Evolutionary conservation across 208 protist species (phyloP), one percentile per base, ranked within the genome.

Genomic region (Wallacemonas sp.): DNA sequence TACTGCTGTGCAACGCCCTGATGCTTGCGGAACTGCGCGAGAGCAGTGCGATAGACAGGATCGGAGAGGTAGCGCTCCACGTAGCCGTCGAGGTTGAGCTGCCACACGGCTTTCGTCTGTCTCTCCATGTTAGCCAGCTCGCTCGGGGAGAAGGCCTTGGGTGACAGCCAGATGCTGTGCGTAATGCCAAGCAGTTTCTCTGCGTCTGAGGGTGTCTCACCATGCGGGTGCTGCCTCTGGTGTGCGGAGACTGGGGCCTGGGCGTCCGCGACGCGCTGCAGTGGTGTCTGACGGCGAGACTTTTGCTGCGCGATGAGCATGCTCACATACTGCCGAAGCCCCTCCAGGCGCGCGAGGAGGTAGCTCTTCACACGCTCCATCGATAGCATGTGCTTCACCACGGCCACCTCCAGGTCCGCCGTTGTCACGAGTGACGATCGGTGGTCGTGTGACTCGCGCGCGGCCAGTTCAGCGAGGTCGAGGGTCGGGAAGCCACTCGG

Each of bases 21-120:
- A 43, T 74, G 78, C 49, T 65, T 65, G 41, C 65, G 72, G 56
- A 84, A 87, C 41, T 71, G 61, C 34, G 62, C 43, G 19, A 75
- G 68, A 11, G 85, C 81, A 23, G 65, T 70, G 8, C 62, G 41
- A 52, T 81, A 84, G 33, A 67, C 62, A n/a, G 75, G 71, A 11
- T 58, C 61, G 2, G 72, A 65, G 54, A 78, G 63, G 69, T 84
- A 91, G 26, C 49, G 44, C 65, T 81, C 78, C 0, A 91, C 74
- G 29, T 88, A 55, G 12, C 65, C 62, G 48, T 88, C 62, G 64
- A 86, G 76, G 55, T 83, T 63, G 17, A 70, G 72, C 16, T 39
- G 52, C 34, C 73, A 82, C 29, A 72, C 27, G 9, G 32, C 46
- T 11, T 73, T 46, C 5, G 64, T 43, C 3, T 46, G 69, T 19